phyloP scores from a whole-genome alignment of 495 filamentous ascomycete genomes.

The Penicillium taxi region DNA sequence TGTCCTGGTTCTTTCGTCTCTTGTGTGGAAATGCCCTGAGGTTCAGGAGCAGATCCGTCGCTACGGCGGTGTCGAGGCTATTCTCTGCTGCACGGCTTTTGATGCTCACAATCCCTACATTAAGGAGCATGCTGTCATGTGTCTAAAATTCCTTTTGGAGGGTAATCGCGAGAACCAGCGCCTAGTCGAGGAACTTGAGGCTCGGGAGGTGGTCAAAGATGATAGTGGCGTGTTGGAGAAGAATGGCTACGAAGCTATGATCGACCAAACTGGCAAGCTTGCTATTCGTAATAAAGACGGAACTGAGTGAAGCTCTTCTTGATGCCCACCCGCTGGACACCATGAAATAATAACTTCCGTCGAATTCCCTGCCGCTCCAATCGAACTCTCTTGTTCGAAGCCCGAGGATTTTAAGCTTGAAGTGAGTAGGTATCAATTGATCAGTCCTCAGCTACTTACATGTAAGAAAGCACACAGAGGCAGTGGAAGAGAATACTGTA shows the following conservation, averaged over 20 bases:
- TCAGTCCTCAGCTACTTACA: too few species aligned
- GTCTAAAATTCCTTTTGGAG: slow-evolving; percentile 80
- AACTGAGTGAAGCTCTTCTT: neutral
- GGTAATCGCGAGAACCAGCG: slow-evolving; percentile 72
- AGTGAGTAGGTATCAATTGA: too few species aligned
- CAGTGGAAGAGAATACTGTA: too few species aligned
- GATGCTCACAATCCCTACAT: slow-evolving; percentile 87
- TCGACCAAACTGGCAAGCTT: slow-evolving; percentile 45
- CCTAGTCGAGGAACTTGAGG: slow-evolving; percentile 60
- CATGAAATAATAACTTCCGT: too few species aligned
- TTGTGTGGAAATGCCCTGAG: slow-evolving; percentile 68
- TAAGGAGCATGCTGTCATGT: slow-evolving; percentile 84
- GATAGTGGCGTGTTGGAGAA: slow-evolving; percentile 42
- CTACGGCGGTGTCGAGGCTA: slow-evolving; percentile 70
- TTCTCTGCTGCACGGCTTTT: slow-evolving; percentile 79
- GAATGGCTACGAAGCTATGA: slow-evolving; percentile 46
- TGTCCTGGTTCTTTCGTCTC: slow-evolving; percentile 74
- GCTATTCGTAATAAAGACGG: slow-evolving; percentile 31
- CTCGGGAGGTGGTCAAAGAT: slow-evolving; percentile 41
- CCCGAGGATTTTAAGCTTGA: too few species aligned
- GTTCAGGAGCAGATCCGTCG: slow-evolving; percentile 81
- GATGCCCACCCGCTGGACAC: too few species aligned
- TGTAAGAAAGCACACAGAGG: too few species aligned
- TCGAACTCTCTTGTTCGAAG: too few species aligned
- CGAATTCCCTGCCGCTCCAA: too few species aligned